phyloP scores from a whole-genome alignment of 2,329 filamentous ascomycete genomes.

The Fusarium poae region DNA sequence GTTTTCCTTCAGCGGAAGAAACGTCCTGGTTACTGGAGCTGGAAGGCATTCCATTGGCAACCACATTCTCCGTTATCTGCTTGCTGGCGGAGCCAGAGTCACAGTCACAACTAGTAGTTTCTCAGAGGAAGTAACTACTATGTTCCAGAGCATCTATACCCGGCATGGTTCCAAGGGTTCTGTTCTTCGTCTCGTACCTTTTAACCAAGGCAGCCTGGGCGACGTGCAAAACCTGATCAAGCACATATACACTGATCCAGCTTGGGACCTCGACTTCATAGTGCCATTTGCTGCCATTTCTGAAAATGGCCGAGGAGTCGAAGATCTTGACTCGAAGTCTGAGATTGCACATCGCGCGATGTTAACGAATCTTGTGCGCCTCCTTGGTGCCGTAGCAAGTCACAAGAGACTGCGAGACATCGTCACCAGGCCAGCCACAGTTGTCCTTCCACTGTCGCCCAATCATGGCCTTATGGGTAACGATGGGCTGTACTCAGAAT shows the following conservation, averaged over 20 bases:
- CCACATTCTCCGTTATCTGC: not conserved
- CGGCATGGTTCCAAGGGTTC: not conserved
- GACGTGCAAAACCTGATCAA: constrained; percentile 91
- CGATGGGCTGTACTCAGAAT: constrained; percentile 97
- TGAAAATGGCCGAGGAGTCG: constrained; percentile 95
- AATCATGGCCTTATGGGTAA: constrained; percentile 99
- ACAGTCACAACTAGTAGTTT: constrained; percentile 3
- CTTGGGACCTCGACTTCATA: constrained; percentile 96
- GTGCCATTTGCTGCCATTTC: constrained; percentile 96
- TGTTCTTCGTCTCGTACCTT: constrained; percentile 68
- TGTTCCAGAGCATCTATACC: constrained; percentile 1
- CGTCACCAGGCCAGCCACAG: constrained; percentile 94
- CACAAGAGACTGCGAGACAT: constrained; percentile 90
- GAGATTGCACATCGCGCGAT: constrained; percentile 98
- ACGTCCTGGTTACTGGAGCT: constrained; percentile 2
- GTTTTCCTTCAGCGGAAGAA: not conserved
- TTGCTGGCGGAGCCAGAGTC: constrained; percentile 1
- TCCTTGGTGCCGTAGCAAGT: constrained; percentile 89
- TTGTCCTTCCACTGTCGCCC: constrained; percentile 93
- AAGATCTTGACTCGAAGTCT: constrained; percentile 93
- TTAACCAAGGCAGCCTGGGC: constrained; percentile 98
- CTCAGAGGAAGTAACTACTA: not conserved
- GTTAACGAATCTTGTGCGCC: constrained; percentile 92
- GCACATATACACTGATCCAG: constrained; percentile 93
- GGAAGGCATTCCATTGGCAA: not conserved